Evolutionary conservation across 148 eudicot genomes (phyloP), one percentile per base, ranked within the genome.

Genomic region (Drosera capensis): DNA sequence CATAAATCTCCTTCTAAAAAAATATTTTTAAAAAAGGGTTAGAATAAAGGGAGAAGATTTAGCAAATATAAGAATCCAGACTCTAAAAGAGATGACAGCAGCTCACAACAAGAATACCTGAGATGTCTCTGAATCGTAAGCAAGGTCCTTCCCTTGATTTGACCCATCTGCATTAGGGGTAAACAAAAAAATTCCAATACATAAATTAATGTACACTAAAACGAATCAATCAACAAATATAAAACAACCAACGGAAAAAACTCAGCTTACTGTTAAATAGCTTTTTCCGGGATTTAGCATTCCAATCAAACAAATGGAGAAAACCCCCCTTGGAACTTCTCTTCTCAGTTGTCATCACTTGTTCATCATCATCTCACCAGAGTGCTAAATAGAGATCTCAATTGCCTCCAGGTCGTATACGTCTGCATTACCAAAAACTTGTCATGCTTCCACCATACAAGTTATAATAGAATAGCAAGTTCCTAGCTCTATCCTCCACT

Each of bases 301-400:
- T 80, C 94, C 94, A 88, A 63, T 83, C 96, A 54, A 88, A 88
- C 80, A 88, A 65, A 70, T 80, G 74, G 46, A 83, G 72, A 46
- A 88, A 80, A 21, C 86, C 70, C 23, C 92, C 96, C 59, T 75
- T 88, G 1, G 74, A 73, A 36, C 60, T 63, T 63, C 65, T 70
- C 48, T 68, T 74, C 60, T 80, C 96, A 35, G 73, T 60, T 46
- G 76, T 92, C 96, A 88, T 88, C 61, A 40, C 31, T 15, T 4
- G 13, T 4, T 34, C n/a, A 34, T 34, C 38, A 34, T 34, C 38
- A 11, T n/a, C n/a, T n/a, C n/a, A n/a, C n/a, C n/a, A n/a, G n/a
- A n/a, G n/a, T n/a, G n/a, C n/a, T n/a, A n/a, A n/a, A n/a, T n/a
- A n/a, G n/a, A n/a, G n/a, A n/a, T n/a, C n/a, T n/a, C n/a, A n/a